Evolutionary conservation across 2,329 filamentous ascomycete species (phyloP).

Genomic region (Colletotrichum incanum): DNA sequence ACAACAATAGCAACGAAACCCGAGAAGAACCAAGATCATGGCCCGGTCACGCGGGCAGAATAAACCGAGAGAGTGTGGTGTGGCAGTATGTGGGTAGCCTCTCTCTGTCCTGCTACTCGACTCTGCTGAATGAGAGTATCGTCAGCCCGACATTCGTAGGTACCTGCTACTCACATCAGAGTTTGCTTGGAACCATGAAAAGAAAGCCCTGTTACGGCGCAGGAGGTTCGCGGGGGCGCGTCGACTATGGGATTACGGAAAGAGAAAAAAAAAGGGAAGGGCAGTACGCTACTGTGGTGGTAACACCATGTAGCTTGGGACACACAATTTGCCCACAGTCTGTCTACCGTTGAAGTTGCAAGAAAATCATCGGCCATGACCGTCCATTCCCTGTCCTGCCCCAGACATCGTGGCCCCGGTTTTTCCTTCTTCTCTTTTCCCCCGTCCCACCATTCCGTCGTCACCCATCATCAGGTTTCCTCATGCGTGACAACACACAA

Average conservation of each 20-base stretch:
- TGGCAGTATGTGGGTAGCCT: not conserved
- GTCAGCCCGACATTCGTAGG: not conserved
- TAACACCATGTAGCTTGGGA: not conserved
- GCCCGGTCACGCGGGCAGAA: conserved; percentile 35
- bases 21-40: conserved; percentile 35
- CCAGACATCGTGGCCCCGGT: not conserved
- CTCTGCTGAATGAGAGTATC: not conserved
- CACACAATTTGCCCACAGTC: not conserved
- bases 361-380: not conserved
- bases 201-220: not conserved
- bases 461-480: not conserved
- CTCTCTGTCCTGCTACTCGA: not conserved
- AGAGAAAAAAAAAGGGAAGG: too few species aligned
- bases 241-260: not conserved
- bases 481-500: conserved; percentile 28
- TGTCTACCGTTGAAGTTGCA: not conserved
- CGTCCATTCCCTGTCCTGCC: not conserved
- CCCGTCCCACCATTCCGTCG: not conserved
- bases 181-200: not conserved
- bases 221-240: not conserved
- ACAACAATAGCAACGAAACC: not conserved
- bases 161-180: not conserved
- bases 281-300: not conserved
- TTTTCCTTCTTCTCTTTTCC: conserved; percentile 2
- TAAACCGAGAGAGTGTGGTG: conserved; percentile 7